Conservation (phyloP, 1,139 yeast genomes). For the Lodderomyces pseudojiufengensis region DNA sequence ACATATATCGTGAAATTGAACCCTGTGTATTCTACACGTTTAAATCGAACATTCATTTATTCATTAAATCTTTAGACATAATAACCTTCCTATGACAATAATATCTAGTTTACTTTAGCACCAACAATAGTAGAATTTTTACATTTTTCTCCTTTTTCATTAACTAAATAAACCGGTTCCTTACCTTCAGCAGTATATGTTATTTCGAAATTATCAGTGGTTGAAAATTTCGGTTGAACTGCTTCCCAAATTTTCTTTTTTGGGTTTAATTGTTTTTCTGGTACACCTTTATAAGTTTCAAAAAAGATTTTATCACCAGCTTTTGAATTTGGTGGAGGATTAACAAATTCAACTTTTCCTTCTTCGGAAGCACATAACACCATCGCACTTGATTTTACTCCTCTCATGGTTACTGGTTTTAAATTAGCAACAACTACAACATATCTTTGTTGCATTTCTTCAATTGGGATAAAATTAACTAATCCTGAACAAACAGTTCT, state of each 20-base stretch:
- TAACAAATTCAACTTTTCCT: slow-evolving; percentile 78
- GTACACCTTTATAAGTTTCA: slow-evolving; percentile 82
- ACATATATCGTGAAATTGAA: no score
- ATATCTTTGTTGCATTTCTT: slow-evolving; percentile 43
- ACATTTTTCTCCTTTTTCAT: slow-evolving; percentile 68
- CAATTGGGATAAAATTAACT: slow-evolving; percentile 47
- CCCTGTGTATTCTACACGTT: no score
- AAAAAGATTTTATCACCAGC: slow-evolving; percentile 97
- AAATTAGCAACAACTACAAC: slow-evolving; percentile 58
- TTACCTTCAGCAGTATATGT: slow-evolving; percentile 81
- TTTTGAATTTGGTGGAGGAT: slow-evolving; percentile 91
- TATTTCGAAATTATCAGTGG: slow-evolving; percentile 72
- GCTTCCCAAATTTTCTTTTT: slow-evolving; percentile 98
- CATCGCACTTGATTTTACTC: slow-evolving; percentile 94
- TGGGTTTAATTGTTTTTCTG: slow-evolving; percentile 92
- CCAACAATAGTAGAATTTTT: slow-evolving; percentile 62
- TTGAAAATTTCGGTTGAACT: slow-evolving; percentile 85
- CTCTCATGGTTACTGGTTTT: slow-evolving; percentile 70
- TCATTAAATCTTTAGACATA: no score
- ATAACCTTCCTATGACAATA: no score
- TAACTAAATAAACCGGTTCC: slow-evolving; percentile 72
- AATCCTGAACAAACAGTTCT: slow-evolving; percentile 96
- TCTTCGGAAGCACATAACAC: slow-evolving; percentile 86
- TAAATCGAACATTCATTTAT: no score
- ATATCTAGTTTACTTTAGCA: slow-evolving; percentile 73